phyloP scores from a whole-genome alignment of 2,329 filamentous ascomycete species.

The Phyllosticta capitalensis region DNA sequence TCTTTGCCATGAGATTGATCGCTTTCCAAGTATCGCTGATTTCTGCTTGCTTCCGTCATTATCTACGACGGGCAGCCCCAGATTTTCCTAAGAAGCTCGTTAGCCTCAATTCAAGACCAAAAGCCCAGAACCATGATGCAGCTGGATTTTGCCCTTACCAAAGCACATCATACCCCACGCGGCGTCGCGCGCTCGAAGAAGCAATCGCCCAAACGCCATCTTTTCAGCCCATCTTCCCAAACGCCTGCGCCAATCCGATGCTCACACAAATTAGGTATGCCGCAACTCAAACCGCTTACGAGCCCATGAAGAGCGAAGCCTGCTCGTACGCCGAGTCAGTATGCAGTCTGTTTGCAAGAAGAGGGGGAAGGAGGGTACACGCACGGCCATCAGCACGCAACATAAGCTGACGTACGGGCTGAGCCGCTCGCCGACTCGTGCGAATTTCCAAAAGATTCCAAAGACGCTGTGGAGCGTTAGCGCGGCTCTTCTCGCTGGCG shows the following conservation, averaged over 20 bases:
- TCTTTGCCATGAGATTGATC: no score
- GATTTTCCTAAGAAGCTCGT: no score
- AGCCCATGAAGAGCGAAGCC: constrained; percentile 18
- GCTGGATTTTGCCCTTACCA: neutral
- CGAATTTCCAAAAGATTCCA: constrained; percentile 93
- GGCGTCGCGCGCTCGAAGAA: neutral
- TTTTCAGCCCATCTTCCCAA: neutral
- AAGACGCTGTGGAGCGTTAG: constrained; percentile 46
- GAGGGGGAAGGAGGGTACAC: constrained; percentile 16
- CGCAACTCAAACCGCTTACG: constrained; percentile 8
- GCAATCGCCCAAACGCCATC: neutral
- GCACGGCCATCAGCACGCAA: constrained; percentile 87
- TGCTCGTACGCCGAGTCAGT: constrained; percentile 1
- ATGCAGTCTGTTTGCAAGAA: no score
- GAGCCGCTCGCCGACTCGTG: constrained; percentile 80
- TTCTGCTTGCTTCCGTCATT: no score
- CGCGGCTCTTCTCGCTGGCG: neutral
- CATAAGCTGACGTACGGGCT: constrained; percentile 94
- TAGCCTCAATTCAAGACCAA: no score
- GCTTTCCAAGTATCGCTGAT: no score
- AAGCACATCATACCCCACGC: neutral
- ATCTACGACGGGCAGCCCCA: no score
- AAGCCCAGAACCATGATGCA: neutral
- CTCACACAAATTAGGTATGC: neutral
- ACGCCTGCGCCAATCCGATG: neutral